Conservation (phyloP, 768 basidiomycete species). For the Pisolithus microcarpus region DNA sequence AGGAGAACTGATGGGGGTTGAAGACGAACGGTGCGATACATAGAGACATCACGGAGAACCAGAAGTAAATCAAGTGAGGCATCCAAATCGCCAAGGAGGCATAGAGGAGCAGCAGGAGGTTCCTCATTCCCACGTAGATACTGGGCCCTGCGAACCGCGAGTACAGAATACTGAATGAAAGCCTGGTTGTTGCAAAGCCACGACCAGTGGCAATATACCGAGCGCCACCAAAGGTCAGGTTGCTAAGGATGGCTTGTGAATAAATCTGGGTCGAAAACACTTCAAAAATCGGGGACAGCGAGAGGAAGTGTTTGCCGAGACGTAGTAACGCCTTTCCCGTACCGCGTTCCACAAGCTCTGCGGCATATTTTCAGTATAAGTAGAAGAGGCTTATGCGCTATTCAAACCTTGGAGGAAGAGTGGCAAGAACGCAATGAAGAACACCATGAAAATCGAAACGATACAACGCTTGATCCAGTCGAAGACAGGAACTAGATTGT, state of each 20-base stretch:
- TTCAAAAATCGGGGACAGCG: conserved; percentile 95
- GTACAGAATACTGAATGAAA: conserved; percentile 94
- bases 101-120: conserved; percentile 83
- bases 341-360: conserved; percentile 93
- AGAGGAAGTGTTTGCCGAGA: conserved; percentile 93
- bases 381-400: not conserved
- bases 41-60: conserved; percentile 91
- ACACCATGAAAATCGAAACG: conserved; percentile 96
- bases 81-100: conserved; percentile 90
- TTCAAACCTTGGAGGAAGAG: conserved; percentile 88
- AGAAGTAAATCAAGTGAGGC: conserved; percentile 96
- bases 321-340: conserved; percentile 92
- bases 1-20: conserved; percentile 99
- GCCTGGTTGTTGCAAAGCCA: conserved; percentile 95
- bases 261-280: conserved; percentile 99
- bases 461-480: conserved; percentile 98
- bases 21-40: conserved; percentile 97
- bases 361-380: conserved; percentile 1
- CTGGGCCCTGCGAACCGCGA: conserved; percentile 99
- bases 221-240: conserved; percentile 95
- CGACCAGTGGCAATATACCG: conserved; percentile 99
- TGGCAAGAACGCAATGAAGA: conserved; percentile 95
- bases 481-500: conserved; percentile 93
- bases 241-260: conserved; percentile 93
- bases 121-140: conserved; percentile 98